Conservation (phyloP, 192 early-diverging fungal genomes). For the Gamsiella multidivaricata region DNA sequence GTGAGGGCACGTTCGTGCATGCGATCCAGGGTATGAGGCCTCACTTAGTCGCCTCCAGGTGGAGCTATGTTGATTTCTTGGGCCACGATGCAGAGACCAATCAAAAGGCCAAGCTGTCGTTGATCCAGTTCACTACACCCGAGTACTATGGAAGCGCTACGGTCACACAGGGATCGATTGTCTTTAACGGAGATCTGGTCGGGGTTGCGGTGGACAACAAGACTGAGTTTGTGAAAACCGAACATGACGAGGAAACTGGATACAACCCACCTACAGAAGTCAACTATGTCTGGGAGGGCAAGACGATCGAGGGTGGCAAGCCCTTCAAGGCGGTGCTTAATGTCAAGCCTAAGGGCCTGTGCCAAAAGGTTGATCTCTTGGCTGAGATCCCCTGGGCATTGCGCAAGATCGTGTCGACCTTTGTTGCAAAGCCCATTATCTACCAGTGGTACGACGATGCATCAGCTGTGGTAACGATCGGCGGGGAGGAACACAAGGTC, state of each 20-base stretch:
- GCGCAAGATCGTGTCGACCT: slow-evolving; percentile 83
- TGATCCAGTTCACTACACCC: slow-evolving; percentile 86
- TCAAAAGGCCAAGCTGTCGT: slow-evolving; percentile 66
- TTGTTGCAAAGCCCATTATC: slow-evolving; percentile 92
- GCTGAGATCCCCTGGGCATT: slow-evolving; percentile 91
- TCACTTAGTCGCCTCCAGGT: slow-evolving; percentile 83
- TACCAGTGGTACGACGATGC: slow-evolving; percentile 93
- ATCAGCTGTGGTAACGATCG: slow-evolving; percentile 76
- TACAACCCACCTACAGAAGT: slow-evolving; percentile 83
- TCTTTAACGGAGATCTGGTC: slow-evolving; percentile 71
- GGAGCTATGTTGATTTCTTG: slow-evolving; percentile 85
- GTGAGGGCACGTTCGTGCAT: slow-evolving; percentile 82
- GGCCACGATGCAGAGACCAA: slow-evolving; percentile 57
- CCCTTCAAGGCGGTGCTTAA: slow-evolving; percentile 72
- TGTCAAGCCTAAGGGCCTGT: slow-evolving; percentile 67
- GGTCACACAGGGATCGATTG: slow-evolving; percentile 80
- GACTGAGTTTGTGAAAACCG: slow-evolving; percentile 69
- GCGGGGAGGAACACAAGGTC: slow-evolving; percentile 69
- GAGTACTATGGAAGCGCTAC: slow-evolving; percentile 72
- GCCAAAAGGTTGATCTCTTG: slow-evolving; percentile 91
- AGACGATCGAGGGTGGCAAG: slow-evolving; percentile 76
- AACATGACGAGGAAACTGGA: slow-evolving; percentile 82
- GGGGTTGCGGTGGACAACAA: slow-evolving; percentile 83
- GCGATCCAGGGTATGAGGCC: slow-evolving; percentile 90
- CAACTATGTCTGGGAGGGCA: slow-evolving; percentile 82